phyloP scores from a whole-genome alignment of 495 filamentous ascomycete genomes.

The Hypoxylon fuscum region DNA sequence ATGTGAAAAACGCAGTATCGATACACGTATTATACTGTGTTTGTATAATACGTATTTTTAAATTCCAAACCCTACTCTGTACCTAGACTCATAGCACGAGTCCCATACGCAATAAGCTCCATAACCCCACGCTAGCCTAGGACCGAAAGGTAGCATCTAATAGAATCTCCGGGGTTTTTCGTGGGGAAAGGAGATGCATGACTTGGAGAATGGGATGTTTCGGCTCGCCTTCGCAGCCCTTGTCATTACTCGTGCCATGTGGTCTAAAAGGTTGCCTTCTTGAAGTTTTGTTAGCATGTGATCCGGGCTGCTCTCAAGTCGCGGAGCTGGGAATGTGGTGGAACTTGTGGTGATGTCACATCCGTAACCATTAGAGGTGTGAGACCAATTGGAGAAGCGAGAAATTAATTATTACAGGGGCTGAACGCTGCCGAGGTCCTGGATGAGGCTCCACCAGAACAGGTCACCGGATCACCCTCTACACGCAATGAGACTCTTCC shows the following conservation, averaged over 20 bases:
- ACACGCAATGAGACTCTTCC: background rate
- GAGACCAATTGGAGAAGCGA: conserved; percentile 14
- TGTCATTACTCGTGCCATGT: conserved; percentile 28
- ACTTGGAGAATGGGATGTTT: conserved; percentile 14
- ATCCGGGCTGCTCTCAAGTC: conserved; percentile 11
- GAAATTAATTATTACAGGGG: conserved; percentile 13
- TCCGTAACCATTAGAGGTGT: background rate
- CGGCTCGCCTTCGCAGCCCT: background rate
- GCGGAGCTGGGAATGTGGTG: conserved; percentile 24
- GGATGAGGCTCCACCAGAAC: background rate
- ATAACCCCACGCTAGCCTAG: conserved; percentile 11
- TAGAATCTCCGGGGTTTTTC: conserved; percentile 31
- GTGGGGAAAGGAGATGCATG: conserved; percentile 26
- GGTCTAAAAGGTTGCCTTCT: background rate
- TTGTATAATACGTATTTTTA: too few relatives aligned
- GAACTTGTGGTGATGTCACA: conserved; percentile 30
- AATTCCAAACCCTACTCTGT: too few relatives aligned
- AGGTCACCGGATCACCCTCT: conserved; percentile 10
- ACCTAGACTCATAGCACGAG: too few relatives aligned
- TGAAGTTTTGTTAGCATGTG: conserved; percentile 21
- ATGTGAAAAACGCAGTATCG: too few relatives aligned
- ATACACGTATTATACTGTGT: too few relatives aligned
- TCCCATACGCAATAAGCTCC: background rate
- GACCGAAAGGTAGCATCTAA: conserved; percentile 4
- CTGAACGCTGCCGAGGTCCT: conserved; percentile 27